Evolutionary conservation across 805 yeast genomes (phyloP).

Genomic region (Danielia reshetovae): DNA sequence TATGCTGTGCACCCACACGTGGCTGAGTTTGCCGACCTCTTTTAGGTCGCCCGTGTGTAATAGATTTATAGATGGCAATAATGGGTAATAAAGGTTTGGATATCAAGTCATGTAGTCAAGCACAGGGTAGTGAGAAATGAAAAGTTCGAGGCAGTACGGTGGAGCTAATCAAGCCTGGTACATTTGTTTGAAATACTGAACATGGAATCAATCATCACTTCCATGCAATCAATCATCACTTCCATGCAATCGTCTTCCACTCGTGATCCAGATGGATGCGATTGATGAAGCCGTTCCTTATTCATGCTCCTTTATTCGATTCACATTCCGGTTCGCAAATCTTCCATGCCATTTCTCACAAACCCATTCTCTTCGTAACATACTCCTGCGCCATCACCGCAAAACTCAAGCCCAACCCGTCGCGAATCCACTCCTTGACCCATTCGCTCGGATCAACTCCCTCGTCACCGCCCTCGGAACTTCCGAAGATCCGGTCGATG

Average conservation of each 20-base stretch:
- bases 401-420: conserved; percentile 69
- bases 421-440: conserved; percentile 43
- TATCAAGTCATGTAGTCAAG: too few relatives aligned
- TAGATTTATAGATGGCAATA: conserved; percentile 5
- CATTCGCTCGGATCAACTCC: conserved; percentile 39
- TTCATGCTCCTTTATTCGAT: conserved; percentile 10
- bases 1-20: conserved; percentile 36
- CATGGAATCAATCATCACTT: too few relatives aligned
- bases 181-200: too few relatives aligned
- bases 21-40: conserved; percentile 44
- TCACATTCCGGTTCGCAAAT: background rate
- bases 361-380: conserved; percentile 86
- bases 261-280: too few relatives aligned
- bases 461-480: conserved; percentile 19
- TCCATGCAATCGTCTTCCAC: too few relatives aligned
- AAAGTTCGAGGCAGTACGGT: too few relatives aligned
- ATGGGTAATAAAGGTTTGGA: conserved; percentile 3
- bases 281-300: background rate
- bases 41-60: conserved; percentile 15
- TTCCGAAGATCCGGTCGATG: conserved; percentile 15
- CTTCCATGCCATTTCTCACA: conserved; percentile 18
- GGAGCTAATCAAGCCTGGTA: too few relatives aligned
- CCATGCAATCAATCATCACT: too few relatives aligned
- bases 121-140: too few relatives aligned
- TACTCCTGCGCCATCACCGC: conserved; percentile 90